Percentiles rank a stretch among this genome's conserved stretches.
Conservation (phyloP, 345 rosid genomes). For the Nephelium lappaceum region DNA sequence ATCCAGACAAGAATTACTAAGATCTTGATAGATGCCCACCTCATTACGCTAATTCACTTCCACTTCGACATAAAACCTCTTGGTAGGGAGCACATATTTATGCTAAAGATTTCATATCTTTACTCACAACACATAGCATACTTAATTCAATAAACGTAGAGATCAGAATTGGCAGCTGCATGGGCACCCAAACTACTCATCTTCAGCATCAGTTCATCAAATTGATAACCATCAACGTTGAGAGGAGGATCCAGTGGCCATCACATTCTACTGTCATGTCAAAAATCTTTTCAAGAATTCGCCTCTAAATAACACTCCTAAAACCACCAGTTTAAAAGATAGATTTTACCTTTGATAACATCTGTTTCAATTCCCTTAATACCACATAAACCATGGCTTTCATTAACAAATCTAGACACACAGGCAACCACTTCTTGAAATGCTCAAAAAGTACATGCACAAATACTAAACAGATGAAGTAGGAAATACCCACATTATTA, state of each 20-base stretch:
- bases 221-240: not conserved
- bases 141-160: not conserved
- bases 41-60: too few species aligned
- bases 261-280: constrained; percentile 2
- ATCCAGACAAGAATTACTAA: not conserved
- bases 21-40: not conserved
- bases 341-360: not conserved
- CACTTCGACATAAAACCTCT: not conserved
- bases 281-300: not conserved
- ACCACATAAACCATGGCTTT: not conserved
- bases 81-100: not conserved
- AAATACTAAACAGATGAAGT: not conserved
- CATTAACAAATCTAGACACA: not conserved
- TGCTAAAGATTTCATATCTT: not conserved
- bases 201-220: not conserved
- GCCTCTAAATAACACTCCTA: not conserved
- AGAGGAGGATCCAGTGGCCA: not conserved
- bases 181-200: not conserved
- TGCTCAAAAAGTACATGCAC: not conserved
- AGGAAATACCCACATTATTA: constrained; percentile 67
- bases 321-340: not conserved
- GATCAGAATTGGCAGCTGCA: not conserved
- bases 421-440: not conserved
- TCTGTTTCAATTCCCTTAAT: not conserved
- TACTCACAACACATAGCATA: not conserved